Evolutionary conservation across 495 filamentous ascomycete species (phyloP).

Genomic region (Penicillium roqueforti): DNA sequence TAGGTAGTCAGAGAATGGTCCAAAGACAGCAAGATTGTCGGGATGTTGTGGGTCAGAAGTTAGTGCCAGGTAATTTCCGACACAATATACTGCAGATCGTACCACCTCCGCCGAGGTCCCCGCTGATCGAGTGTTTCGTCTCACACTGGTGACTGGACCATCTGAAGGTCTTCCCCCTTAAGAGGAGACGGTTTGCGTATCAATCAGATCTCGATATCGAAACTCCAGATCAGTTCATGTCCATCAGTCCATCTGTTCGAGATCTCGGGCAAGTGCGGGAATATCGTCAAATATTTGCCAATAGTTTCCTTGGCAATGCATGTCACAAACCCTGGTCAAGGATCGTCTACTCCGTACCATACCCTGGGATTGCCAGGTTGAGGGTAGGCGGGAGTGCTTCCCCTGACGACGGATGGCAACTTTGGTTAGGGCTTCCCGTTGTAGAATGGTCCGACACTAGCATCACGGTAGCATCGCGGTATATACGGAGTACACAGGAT

Average conservation of each 20-base stretch:
- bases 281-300: not conserved
- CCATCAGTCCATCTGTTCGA: too few relatives aligned
- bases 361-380: too few relatives aligned
- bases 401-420: not conserved
- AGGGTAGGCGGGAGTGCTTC: not conserved
- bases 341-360: not conserved
- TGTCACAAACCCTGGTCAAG: not conserved
- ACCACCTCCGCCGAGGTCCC: not conserved
- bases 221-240: not conserved
- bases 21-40: not conserved
- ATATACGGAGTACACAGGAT: too few relatives aligned
- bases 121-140: not conserved
- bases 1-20: too few relatives aligned
- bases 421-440: not conserved
- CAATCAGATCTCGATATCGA: constrained; percentile 9
- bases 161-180: not conserved
- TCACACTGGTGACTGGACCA: not conserved
- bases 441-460: not conserved
- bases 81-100: constrained; percentile 4
- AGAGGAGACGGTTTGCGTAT: not conserved
- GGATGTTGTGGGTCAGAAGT: not conserved
- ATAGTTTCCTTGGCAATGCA: not conserved
- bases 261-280: not conserved
- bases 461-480: not conserved
- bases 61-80: constrained; percentile 8